Conservation (phyloP, 2,329 filamentous ascomycete genomes). For the Fonsecaea pugnacius region DNA sequence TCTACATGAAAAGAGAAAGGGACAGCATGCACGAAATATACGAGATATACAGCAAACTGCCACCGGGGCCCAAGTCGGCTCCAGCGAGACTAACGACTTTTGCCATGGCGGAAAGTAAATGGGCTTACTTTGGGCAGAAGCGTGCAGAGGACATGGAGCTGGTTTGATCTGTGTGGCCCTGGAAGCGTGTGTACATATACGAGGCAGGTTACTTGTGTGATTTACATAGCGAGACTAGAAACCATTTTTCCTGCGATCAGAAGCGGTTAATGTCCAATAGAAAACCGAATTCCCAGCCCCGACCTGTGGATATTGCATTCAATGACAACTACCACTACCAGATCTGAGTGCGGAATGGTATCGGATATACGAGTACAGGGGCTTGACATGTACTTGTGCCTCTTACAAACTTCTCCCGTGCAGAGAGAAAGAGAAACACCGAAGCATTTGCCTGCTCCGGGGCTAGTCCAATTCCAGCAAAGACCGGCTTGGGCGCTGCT, state of each 20-base stretch:
- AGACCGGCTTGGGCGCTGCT: not conserved
- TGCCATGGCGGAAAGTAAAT: conserved; percentile 27
- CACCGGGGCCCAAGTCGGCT: conserved; percentile 15
- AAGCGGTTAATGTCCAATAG: not conserved
- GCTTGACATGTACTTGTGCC: too few species aligned
- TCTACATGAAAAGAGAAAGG: not conserved
- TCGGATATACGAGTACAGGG: too few species aligned
- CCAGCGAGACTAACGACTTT: conserved; percentile 20
- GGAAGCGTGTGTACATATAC: not conserved
- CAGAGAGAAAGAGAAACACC: too few species aligned
- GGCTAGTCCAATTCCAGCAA: not conserved
- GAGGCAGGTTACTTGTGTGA: not conserved
- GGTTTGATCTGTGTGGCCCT: not conserved
- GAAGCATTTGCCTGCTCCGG: too few species aligned
- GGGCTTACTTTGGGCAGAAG: conserved; percentile 26
- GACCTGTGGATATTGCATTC: not conserved
- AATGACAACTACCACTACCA: too few species aligned
- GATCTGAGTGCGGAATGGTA: too few species aligned
- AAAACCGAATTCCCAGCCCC: not conserved
- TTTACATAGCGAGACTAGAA: not conserved
- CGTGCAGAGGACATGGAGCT: conserved; percentile 10
- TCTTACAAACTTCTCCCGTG: too few species aligned
- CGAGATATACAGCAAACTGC: conserved; percentile 25
- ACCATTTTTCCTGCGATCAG: not conserved
- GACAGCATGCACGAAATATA: conserved; percentile 31